phyloP scores from a whole-genome alignment of 179 eudicot species.

The Camellia oleifera region DNA sequence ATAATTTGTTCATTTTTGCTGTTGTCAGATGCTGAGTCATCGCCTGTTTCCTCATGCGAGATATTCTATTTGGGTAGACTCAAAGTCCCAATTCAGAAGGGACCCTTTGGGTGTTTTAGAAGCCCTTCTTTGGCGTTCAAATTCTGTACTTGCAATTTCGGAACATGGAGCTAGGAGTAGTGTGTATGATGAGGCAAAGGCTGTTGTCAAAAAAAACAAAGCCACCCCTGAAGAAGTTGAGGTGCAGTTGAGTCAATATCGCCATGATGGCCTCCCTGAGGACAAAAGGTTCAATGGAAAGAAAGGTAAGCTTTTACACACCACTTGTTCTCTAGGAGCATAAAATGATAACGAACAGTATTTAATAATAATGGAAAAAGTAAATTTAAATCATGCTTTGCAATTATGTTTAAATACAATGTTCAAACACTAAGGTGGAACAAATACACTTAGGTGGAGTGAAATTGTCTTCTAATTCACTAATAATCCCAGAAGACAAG shows the following conservation, averaged over 20 bases:
- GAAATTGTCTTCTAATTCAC: background rate
- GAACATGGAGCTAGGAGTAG: constrained; percentile 97
- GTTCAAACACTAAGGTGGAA: background rate
- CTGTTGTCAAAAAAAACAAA: constrained; percentile 85
- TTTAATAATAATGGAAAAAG: background rate
- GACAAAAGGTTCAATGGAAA: constrained; percentile 81
- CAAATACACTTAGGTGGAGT: background rate
- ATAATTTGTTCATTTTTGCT: constrained; percentile 8
- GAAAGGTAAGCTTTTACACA: constrained; percentile 53
- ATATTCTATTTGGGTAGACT: constrained; percentile 97
- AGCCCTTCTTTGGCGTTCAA: constrained; percentile 84
- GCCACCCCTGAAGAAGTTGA: constrained; percentile 95
- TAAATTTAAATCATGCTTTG: background rate
- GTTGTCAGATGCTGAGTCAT: constrained; percentile 84
- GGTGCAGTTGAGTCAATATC: constrained; percentile 77
- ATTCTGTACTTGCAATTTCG: constrained; percentile 81
- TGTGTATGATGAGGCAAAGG: constrained; percentile 93
- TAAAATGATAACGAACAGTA: background rate
- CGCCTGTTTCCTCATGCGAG: constrained; percentile 82
- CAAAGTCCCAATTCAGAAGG: constrained; percentile 94
- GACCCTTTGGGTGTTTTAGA: constrained; percentile 94
- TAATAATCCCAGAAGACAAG: background rate
- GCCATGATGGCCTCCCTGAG: constrained; percentile 79
- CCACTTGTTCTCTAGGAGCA: background rate
- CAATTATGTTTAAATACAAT: background rate